Base-by-base conservation (phyloP, 2,329 filamentous ascomycete genomes). In the Xylariaceae sp. region DNA sequence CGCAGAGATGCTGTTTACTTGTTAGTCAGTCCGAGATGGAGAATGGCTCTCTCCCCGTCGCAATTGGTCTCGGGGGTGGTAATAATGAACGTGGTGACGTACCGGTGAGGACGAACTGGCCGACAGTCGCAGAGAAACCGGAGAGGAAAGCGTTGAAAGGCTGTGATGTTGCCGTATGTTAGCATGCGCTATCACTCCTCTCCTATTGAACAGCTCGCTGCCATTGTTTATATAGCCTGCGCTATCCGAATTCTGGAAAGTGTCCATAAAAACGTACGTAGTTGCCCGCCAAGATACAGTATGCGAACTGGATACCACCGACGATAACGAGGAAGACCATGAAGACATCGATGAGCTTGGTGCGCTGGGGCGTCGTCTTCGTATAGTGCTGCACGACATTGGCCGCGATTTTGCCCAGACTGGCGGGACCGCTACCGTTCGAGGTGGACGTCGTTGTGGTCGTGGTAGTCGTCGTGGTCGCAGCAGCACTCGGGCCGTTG, bases 131-230 rank as follows among this genome's bases (percentile, higher is more conserved):
- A 62, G 86, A 87, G 80, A 99, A 99, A 52, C 94, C 95, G 37
- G 92, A 90, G 37, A 99, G 85, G 80, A 99, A 99, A 65, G 95
- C 94, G 75, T 99, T 99, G 82, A 99, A 99, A 8, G 94, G 94
- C 93, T 97, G 71, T 62, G 71, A 61, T 8, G 4, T 41, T 1
- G 11, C 37, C 37, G 11, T 3, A 37, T 45, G 39, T 55, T 37
- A 35, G 57, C 44, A 60, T 6, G 35, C n/a, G 52, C 61, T 44
- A 64, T 59, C 37, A 58, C 7, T 6, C 9, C 9, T 13, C 11
- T n/a, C 15, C 17, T 30, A 51, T 37, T 39, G 15, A 44, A 4
- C n/a, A 39, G 2, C n/a, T 10, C n/a, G 8, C 41, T 11, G 7
- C 11, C 8, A n/a, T 11, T 10, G 10, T 10, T 44, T 44, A 13